These are phyloP conservation scores for Paxillus ammoniavirescens DNA, from an alignment of 768 basidiomycete species.

Conservation along the genomic window DNA sequence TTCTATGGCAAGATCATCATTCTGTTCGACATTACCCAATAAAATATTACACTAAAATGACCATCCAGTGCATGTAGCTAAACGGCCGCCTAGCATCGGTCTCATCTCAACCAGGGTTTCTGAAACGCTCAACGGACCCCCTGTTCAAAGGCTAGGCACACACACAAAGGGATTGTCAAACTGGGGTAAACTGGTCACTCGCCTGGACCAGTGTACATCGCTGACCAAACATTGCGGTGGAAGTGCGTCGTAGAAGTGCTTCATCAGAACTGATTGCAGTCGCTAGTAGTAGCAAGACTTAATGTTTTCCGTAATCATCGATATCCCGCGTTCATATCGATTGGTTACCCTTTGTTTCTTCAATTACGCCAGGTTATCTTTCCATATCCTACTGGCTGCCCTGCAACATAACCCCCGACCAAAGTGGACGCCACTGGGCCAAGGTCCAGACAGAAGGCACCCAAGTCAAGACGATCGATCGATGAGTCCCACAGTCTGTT, in stretches of 20 bases:
- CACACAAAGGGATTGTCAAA: constrained; percentile 3
- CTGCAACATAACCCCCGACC: neutral
- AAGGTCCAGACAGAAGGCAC: neutral
- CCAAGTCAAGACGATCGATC: neutral
- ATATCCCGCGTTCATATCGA: constrained; percentile 32
- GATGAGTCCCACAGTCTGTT: too few relatives aligned
- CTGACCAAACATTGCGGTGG: too few relatives aligned
- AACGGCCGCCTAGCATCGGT: neutral
- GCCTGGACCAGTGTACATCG: too few relatives aligned
- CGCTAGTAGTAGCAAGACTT: too few relatives aligned
- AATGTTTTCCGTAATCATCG: constrained; percentile 11
- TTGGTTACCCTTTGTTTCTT: constrained; percentile 50
- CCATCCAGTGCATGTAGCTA: neutral
- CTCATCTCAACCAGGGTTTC: too few relatives aligned
- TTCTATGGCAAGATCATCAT: neutral
- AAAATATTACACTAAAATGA: neutral
- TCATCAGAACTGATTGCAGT: neutral
- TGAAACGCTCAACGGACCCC: too few relatives aligned
- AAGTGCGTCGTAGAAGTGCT: neutral
- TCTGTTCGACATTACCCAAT: neutral
- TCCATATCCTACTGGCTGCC: neutral
- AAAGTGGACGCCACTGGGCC: neutral
- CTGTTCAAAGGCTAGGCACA: neutral
- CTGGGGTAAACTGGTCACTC: constrained; percentile 1
- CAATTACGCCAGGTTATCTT: constrained; percentile 20